Base-by-base conservation (phyloP, 2,329 filamentous ascomycete species). In the Penicillium sp. region DNA sequence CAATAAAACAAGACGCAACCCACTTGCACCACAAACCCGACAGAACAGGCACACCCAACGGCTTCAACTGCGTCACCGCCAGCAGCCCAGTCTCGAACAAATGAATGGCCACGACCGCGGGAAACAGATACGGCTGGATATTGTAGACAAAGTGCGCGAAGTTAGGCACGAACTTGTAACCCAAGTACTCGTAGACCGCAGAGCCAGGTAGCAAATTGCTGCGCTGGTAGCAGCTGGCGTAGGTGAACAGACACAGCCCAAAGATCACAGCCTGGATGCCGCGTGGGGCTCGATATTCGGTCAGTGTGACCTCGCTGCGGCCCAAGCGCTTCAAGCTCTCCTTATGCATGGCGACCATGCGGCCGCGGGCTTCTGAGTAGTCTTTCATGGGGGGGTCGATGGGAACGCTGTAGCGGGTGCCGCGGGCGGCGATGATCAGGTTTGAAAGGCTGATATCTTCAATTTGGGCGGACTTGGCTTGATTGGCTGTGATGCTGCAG, bases 331-430 rank as follows among this genome's bases (percentile, higher is more conserved):
- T 63, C 32, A 88, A 80, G 26, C 81, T 79, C 10, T 82, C 78
- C 54, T 81, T 74, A 67, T 87, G 84, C 84, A 97, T 89, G 47
- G 85, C 84, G 45, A 95, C 84, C 38, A 93, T 77, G 47, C 89
- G 83, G 43, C 81, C 77, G 49, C 90, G 85, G 9, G 86, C 81
- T 55, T 96, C 89, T 34, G 78, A 73, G 72, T 85, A 85, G 34
- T 80, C 79, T n/a, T 74, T 72, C 76, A 97, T 81, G 0, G 89
- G 84, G 9, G 92, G 92, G 1, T 80, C 69, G 61, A 97, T 80
- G 2, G 84, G 76, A 43, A 96, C 79, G 27, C 69, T 76, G 69
- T 75, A 75, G 32, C 71, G 67, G 7, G 69, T 73, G 27, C 72
- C 72, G 8, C 79, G 75, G 19, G 76, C 76, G 55, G 83, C 83